Evolutionary conservation across 108 stramenopile genomes (phyloP).

Genomic region (Fragilaria radians): DNA sequence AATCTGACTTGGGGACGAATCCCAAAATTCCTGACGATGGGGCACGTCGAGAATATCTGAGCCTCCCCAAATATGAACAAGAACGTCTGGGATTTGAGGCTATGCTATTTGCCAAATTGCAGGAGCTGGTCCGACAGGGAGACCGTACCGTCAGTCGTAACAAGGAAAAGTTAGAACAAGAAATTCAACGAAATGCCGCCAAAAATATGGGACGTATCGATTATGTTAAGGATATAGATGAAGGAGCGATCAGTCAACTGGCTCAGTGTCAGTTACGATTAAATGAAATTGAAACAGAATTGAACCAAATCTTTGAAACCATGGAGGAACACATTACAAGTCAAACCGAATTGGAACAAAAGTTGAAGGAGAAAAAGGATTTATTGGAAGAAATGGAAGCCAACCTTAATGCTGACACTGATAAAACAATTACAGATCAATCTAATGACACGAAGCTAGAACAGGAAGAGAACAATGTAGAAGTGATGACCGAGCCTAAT

Average conservation of each 20-base stretch:
- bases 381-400: slow-evolving; percentile 10
- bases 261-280: slow-evolving; percentile 41
- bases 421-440: too few species aligned
- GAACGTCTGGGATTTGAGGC: slow-evolving; percentile 70
- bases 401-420: background rate
- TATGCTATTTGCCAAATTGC: slow-evolving; percentile 64
- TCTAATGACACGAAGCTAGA: too few species aligned
- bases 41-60: slow-evolving; percentile 58
- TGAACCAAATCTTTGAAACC: slow-evolving; percentile 7
- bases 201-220: slow-evolving; percentile 7
- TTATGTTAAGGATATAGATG: slow-evolving; percentile 40
- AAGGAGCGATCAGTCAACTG: slow-evolving; percentile 49
- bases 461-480: too few species aligned
- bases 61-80: slow-evolving; percentile 63
- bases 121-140: slow-evolving; percentile 65
- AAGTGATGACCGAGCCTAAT: too few species aligned
- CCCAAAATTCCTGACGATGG: slow-evolving; percentile 64
- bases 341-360: slow-evolving; percentile 13
- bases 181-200: slow-evolving; percentile 44
- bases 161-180: slow-evolving; percentile 72
- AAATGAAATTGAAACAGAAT: slow-evolving; percentile 18
- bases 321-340: background rate
- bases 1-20: slow-evolving; percentile 59
- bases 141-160: slow-evolving; percentile 72
- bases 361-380: slow-evolving; percentile 8